Evolutionary conservation across 352 stramenopile genomes (phyloP).

Genomic region (Phytophthora fragariaefolia): DNA sequence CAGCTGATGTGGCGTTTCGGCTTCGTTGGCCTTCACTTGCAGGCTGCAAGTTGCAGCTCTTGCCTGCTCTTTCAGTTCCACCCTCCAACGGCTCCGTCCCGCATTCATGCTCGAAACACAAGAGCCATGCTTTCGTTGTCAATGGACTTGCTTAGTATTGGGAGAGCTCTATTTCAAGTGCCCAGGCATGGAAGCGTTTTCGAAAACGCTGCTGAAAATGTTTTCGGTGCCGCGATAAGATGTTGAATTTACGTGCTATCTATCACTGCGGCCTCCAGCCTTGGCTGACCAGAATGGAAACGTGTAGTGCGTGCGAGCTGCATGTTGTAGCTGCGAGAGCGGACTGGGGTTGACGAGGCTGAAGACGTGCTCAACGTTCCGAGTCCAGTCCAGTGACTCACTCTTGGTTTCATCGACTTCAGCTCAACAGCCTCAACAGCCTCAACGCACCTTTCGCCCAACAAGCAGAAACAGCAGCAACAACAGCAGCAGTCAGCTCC

Average conservation of each 20-base stretch:
- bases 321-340: constrained; percentile 3
- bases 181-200: constrained; percentile 18
- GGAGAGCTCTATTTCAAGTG: constrained; percentile 27
- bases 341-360: constrained; percentile 2
- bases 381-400: constrained; percentile 19
- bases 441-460: constrained; percentile 23
- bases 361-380: constrained; percentile 23
- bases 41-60: background rate
- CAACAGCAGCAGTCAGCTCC: constrained; percentile 6
- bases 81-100: constrained; percentile 12
- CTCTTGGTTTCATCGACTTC: constrained; percentile 35
- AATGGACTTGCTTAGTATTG: constrained; percentile 1
- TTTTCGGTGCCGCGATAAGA: constrained; percentile 28
- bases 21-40: no score
- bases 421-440: constrained; percentile 34
- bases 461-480: constrained; percentile 8
- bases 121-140: constrained; percentile 12
- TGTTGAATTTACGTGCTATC: constrained; percentile 9
- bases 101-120: background rate
- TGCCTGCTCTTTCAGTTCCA: constrained; percentile 9
- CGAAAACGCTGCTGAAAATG: no score
- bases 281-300: constrained; percentile 32
- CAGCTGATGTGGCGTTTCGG: no score
- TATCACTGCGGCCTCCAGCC: background rate
- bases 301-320: background rate